Evolutionary conservation across 2,329 filamentous ascomycete genomes (phyloP).

Genomic region (Fusarium temperatum): DNA sequence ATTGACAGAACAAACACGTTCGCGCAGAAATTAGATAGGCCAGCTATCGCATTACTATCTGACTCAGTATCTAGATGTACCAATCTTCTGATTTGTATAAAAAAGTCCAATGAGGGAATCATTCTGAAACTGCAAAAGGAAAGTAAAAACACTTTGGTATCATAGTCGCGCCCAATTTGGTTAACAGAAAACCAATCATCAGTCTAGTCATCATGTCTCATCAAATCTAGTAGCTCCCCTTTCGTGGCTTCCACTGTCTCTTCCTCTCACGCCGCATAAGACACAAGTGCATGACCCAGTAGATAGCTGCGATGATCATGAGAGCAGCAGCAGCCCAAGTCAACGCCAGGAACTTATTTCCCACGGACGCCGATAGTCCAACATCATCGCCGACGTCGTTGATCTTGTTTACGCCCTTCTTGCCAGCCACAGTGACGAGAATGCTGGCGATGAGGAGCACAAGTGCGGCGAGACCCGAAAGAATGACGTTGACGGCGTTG

Average conservation of each 20-base stretch:
- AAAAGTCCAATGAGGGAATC: background rate
- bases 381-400: slow-evolving; percentile 54
- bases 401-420: slow-evolving; percentile 53
- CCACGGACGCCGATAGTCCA: slow-evolving; percentile 55
- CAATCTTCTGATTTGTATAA: slow-evolving; percentile 6
- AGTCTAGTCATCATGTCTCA: slow-evolving; percentile 19
- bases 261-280: slow-evolving; percentile 41
- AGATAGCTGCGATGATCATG: slow-evolving; percentile 52
- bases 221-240: slow-evolving; percentile 42
- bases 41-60: slow-evolving; percentile 36
- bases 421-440: slow-evolving; percentile 52
- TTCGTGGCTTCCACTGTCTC: slow-evolving; percentile 40
- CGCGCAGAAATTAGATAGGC: slow-evolving; percentile 8
- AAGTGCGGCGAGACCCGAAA: slow-evolving; percentile 50
- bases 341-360: slow-evolving; percentile 56
- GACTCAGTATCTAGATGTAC: background rate
- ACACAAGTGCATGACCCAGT: slow-evolving; percentile 53
- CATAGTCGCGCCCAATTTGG: slow-evolving; percentile 22
- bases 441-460: slow-evolving; percentile 54
- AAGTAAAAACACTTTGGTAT: slow-evolving; percentile 33
- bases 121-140: slow-evolving; percentile 7
- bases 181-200: slow-evolving; percentile 9
- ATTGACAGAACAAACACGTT: background rate
- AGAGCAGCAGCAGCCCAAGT: slow-evolving; percentile 59
- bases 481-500: slow-evolving; percentile 49